Conservation (phyloP, 305 asterid genomes). For the Rubia tinctorum region DNA sequence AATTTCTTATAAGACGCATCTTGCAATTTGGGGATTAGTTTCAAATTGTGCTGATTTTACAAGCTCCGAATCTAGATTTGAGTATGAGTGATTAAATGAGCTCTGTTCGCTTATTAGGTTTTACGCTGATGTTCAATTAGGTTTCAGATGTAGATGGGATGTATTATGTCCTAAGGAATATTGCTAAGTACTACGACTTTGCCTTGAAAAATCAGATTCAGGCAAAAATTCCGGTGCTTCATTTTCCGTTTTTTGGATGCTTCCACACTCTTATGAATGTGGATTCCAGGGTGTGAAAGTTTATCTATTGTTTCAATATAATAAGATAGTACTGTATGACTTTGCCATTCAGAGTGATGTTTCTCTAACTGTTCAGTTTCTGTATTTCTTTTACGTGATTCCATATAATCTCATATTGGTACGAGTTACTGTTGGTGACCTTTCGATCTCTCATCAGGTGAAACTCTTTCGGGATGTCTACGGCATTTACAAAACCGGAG, state of each 20-base stretch:
- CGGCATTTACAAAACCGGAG: constrained; percentile 32
- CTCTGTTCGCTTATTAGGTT: neutral
- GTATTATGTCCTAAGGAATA: neutral
- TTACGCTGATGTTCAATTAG: neutral
- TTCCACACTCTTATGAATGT: neutral
- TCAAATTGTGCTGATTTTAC: neutral
- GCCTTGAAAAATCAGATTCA: too few species aligned
- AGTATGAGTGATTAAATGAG: neutral
- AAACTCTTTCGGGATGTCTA: constrained; percentile 22
- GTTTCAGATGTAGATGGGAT: neutral
- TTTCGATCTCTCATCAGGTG: constrained; percentile 13
- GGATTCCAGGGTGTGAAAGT: neutral
- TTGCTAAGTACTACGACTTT: neutral
- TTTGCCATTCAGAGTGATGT: neutral
- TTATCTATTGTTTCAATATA: neutral
- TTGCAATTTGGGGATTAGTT: neutral
- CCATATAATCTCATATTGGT: neutral
- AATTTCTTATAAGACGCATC: neutral
- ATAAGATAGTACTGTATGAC: neutral
- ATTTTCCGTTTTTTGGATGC: neutral
- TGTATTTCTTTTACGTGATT: neutral
- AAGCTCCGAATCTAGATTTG: neutral
- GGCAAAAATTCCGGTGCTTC: neutral
- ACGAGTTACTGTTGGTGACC: neutral
- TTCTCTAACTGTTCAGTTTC: neutral